Conservation (phyloP, 2,329 filamentous ascomycete genomes). For the Trematosphaeria pertusa region DNA sequence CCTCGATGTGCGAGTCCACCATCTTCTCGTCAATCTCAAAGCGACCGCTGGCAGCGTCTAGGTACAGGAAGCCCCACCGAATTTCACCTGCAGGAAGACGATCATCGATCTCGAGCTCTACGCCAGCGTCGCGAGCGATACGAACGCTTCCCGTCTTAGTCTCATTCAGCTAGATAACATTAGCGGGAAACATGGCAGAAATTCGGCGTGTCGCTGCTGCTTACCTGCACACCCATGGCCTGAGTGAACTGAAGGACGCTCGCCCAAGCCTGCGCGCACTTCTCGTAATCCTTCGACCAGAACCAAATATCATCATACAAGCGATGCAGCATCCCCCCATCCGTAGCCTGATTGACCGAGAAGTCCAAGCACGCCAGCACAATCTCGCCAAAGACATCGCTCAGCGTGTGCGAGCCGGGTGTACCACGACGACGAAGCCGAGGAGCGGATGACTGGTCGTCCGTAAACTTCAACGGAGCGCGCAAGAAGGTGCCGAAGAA, state of each 20-base stretch:
- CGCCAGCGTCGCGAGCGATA: constrained; percentile 22
- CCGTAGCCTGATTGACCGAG: constrained; percentile 52
- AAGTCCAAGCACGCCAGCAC: constrained; percentile 58
- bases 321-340: constrained; percentile 53
- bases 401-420: constrained; percentile 55
- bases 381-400: constrained; percentile 57
- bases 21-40: constrained; percentile 44
- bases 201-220: neutral
- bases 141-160: constrained; percentile 53
- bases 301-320: constrained; percentile 60
- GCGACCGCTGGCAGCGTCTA: constrained; percentile 31
- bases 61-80: constrained; percentile 41
- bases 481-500: constrained; percentile 57
- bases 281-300: constrained; percentile 51
- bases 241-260: constrained; percentile 52
- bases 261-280: constrained; percentile 53
- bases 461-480: constrained; percentile 54
- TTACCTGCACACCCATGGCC: constrained; percentile 50
- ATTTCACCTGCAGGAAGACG: constrained; percentile 38
- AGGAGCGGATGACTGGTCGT: constrained; percentile 40
- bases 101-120: constrained; percentile 20
- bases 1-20: constrained; percentile 39
- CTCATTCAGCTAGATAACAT: constrained; percentile 44
- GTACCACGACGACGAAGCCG: constrained; percentile 54
- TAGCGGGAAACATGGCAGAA: neutral